Percentiles rank a stretch among this genome's conserved stretches.
These are phyloP conservation scores for Leishmania aethiopica DNA, from an alignment of 208 protist species.

Conservation along the genomic window DNA sequence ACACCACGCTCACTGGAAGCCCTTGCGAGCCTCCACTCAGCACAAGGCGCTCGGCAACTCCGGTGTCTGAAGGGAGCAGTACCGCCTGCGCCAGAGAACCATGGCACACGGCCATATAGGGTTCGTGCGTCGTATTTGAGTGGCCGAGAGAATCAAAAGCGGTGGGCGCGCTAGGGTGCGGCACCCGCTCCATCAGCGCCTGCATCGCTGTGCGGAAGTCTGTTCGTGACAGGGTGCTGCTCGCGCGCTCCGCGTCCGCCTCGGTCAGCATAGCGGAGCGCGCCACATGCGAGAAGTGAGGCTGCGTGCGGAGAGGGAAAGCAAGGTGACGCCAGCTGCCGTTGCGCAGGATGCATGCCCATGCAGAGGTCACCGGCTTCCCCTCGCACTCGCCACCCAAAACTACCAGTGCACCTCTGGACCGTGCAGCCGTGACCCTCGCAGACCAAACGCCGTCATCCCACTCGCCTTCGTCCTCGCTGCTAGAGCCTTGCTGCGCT, in stretches of 20 bases:
- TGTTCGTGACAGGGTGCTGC: constrained; percentile 13
- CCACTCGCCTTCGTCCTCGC: constrained; percentile 5
- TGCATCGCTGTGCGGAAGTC: constrained; percentile 27
- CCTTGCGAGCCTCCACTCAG: constrained; percentile 55
- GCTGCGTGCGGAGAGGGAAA: constrained; percentile 47
- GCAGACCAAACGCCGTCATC: constrained; percentile 18
- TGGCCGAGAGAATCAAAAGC: not conserved
- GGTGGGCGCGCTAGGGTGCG: not conserved
- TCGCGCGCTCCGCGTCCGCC: not conserved
- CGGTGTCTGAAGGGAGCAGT: not conserved
- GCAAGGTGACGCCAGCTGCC: constrained; percentile 42
- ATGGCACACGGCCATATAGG: constrained; percentile 57
- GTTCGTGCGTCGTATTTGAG: not conserved
- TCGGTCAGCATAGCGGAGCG: constrained; percentile 2
- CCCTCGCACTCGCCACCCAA: constrained; percentile 65
- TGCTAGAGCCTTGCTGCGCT: not conserved
- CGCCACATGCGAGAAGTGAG: constrained; percentile 24
- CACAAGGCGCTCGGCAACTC: constrained; percentile 14
- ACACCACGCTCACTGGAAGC: constrained; percentile 45
- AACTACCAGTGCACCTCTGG: constrained; percentile 39
- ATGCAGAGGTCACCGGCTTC: constrained; percentile 46
- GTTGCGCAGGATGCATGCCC: constrained; percentile 44
- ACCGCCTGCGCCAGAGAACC: constrained; percentile 55
- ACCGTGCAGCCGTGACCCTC: constrained; percentile 14
- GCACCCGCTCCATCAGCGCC: constrained; percentile 24